Base-by-base conservation (phyloP, 2,329 filamentous ascomycete species). In the Aureobasidium zeae region DNA sequence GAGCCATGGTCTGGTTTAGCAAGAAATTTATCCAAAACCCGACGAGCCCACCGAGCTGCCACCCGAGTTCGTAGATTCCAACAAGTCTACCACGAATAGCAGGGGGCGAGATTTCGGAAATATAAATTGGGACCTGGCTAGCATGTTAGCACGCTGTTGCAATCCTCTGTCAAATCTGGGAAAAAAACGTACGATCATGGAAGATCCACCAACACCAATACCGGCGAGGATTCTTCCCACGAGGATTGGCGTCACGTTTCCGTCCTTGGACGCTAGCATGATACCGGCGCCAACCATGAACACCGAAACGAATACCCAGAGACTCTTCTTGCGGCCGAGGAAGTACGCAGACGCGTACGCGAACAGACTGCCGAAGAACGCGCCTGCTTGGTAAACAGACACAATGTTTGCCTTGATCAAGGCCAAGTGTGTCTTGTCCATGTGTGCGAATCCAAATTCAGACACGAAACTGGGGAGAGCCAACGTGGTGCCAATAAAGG, bases 351-450 rank as follows among this genome's bases (percentile, higher is more conserved):
- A 72, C 7, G 67, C 70, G 52, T 83, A 87, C 45, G 78, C 81
- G 48, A 74, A 72, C 29, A 86, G 64, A n/a, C 79, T 76, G 38
- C 85, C 85, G 53, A 89, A 88, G 66, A 91, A 88, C 48, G 83
- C 83, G 47, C 84, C 84, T 8, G 84, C 85, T 62, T 89, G 85
- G 65, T 86, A 88, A 43, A 82, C 75, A 19, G 81, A 86, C 39
- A 87, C 83, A 49, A 88, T 86, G 60, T 88, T 89, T 54, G 79
- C 69, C 55, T 77, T 79, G 35, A 83, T 66, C 3, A 83, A 62
- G 21, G 77, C 72, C 19, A 78, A 64, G n/a, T 73, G 56, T 3
- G 54, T 44, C 0, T 58, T 43, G 4, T 57, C 61, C 63, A 79
- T 73, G 2, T 62, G 55, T 2, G 60, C 65, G 53, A 87, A 80